Conservation (phyloP, 495 filamentous ascomycete genomes). For the Staphylotrichum longicolle region DNA sequence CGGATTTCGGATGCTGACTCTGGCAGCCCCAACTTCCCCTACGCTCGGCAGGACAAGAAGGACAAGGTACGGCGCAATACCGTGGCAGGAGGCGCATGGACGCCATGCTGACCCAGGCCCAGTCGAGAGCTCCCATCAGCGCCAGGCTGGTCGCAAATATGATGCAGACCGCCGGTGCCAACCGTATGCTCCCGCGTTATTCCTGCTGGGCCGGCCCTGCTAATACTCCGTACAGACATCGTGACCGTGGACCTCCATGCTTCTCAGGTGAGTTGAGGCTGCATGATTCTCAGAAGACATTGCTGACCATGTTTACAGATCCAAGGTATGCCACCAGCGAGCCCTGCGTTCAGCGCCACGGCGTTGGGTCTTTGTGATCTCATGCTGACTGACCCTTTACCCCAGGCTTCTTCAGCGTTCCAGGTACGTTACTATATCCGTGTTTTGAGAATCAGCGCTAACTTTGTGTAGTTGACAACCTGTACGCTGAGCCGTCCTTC, state of each 20-base stretch:
- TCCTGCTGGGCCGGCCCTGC: conserved; percentile 47
- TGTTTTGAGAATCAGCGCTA: not conserved
- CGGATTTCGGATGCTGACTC: conserved; percentile 65
- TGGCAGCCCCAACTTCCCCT: conserved; percentile 94
- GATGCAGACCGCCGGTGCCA: conserved; percentile 90
- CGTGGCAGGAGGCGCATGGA: no score
- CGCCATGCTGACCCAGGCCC: conserved; percentile 4
- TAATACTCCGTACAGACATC: conserved; percentile 63
- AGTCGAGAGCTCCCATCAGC: conserved; percentile 72
- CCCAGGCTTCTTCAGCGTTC: conserved; percentile 96
- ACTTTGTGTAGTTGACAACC: conserved; percentile 60
- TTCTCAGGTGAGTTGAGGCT: conserved; percentile 47
- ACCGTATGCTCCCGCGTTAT: conserved; percentile 46
- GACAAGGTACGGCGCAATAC: conserved; percentile 58
- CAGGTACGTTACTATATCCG: conserved; percentile 33
- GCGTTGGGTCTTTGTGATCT: no score
- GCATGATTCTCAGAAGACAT: not conserved
- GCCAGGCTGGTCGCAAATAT: conserved; percentile 97
- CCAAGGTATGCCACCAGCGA: conserved; percentile 3
- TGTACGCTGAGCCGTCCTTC: conserved; percentile 94
- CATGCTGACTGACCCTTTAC: not conserved
- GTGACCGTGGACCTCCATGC: conserved; percentile 87
- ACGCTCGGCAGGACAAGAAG: conserved; percentile 99
- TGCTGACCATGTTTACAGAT: conserved; percentile 6
- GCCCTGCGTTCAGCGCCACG: not conserved